Evolutionary conservation across 345 rosid species (phyloP), one percentile per base, ranked within the genome.

Genomic region (Kandelia obovata): DNA sequence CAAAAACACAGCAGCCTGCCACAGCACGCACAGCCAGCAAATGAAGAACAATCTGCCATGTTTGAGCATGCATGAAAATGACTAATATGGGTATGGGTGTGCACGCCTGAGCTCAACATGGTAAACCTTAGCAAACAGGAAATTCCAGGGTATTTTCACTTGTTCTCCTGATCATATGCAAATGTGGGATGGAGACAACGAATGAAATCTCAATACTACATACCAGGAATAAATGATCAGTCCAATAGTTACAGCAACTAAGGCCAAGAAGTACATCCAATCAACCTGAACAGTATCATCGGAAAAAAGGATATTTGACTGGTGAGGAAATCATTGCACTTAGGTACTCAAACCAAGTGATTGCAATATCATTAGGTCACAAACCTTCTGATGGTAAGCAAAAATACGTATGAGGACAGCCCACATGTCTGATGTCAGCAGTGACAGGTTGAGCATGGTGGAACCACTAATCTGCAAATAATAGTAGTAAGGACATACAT

Each of bases 401-500:
- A 88, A 92, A 37, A 83, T 85, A 61, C 97, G 96, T 75, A 95
- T 95, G 58, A 92, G 4, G 61, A 95, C 93, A 1, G 96, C 86
- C 97, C 96, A 95, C 97, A 95, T 92, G 73, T 95, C 96, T 51
- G 97, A 85, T 55, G 99, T 89, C 30, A 95, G 86, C 79, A 95
- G 71, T 16, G 99, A 95, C 73, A 95, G 84, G 76, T 82, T 95
- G 64, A 95, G 85, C 99, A 95, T 92, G 20, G 96, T 82, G n/a
- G 99, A 73, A 7, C 99, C 96, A 68, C 56, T 92, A 27, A 79
- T 80, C 98, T 88, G 83, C 76, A 64, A 31, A 62, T n/a, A 58
- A 25, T n/a, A 58, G 53, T 55, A 53, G 23, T n/a, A 3, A 28
- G 64, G 30, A 58, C 60, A 39, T 59, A 17, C n/a, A 69, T 0